Evolutionary conservation across 768 basidiomycete genomes (phyloP).

Genomic region (Xerocomellus chrysenteron): DNA sequence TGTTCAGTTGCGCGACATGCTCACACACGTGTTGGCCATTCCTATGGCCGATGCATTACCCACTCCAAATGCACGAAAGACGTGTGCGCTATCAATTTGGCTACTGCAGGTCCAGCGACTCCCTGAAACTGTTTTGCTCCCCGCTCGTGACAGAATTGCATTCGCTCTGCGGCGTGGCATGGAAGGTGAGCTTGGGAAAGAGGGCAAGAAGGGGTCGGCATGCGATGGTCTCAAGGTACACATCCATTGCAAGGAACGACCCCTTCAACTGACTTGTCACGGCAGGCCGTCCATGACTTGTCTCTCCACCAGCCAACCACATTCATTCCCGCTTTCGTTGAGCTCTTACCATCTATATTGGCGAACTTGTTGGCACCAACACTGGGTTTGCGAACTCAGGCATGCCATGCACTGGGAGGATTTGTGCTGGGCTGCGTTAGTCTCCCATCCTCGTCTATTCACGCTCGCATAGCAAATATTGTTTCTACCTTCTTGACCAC

Average conservation of each 20-base stretch:
- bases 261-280: conserved; percentile 11
- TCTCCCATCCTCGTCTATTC: conserved; percentile 47
- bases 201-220: conserved; percentile 82
- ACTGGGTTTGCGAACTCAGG: conserved; percentile 63
- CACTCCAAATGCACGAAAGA: conserved; percentile 85
- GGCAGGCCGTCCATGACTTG: conserved; percentile 71
- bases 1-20: conserved; percentile 53
- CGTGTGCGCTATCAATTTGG: conserved; percentile 75
- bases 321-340: conserved; percentile 67
- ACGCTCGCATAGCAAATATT: conserved; percentile 51
- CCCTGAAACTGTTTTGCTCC: conserved; percentile 56
- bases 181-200: conserved; percentile 82
- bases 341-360: conserved; percentile 61
- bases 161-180: conserved; percentile 73
- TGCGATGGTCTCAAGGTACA: conserved; percentile 76
- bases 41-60: conserved; percentile 68
- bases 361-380: conserved; percentile 63
- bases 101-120: conserved; percentile 71
- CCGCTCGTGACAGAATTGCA: conserved; percentile 65
- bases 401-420: conserved; percentile 74
- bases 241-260: conserved; percentile 6
- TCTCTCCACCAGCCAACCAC: conserved; percentile 58
- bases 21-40: conserved; percentile 67
- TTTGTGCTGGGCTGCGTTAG: conserved; percentile 54
- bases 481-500: conserved; percentile 51